Evolutionary conservation across 441 rosid genomes (phyloP).

Genomic region (Erodium trifolium): DNA sequence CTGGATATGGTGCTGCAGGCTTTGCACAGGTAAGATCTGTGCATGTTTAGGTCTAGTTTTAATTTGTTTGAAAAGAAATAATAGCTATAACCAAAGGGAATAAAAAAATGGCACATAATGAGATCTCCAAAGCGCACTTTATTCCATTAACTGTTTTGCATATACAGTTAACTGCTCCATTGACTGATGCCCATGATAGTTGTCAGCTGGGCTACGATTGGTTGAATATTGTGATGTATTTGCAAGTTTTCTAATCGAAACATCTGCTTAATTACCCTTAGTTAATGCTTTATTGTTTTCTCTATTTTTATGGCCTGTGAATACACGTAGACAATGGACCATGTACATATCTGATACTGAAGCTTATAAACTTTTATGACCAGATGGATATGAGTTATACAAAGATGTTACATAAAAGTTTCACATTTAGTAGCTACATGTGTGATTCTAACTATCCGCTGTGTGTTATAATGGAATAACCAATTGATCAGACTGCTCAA

Average conservation of each 20-base stretch:
- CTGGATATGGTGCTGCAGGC: constrained; percentile 31
- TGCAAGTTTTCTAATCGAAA: background rate
- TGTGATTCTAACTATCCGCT: background rate
- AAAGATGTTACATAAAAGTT: background rate
- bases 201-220: background rate
- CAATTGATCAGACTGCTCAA: background rate
- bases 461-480: background rate
- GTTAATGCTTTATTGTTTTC: background rate
- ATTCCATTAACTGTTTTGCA: background rate
- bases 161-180: background rate
- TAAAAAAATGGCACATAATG: background rate
- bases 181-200: background rate
- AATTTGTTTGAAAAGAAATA: too few relatives aligned
- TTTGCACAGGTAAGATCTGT: constrained; percentile 27
- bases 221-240: background rate
- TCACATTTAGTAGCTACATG: background rate
- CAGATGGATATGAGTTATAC: background rate
- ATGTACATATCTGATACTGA: background rate
- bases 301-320: background rate
- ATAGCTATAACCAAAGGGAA: too few relatives aligned
- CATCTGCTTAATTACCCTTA: background rate
- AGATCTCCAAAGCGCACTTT: background rate
- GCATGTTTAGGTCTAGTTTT: background rate
- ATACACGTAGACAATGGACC: background rate
- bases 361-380: background rate